Evolutionary conservation across 345 rosid genomes (phyloP), one percentile per base, ranked within the genome.

Genomic region (Clarkia xantiana): DNA sequence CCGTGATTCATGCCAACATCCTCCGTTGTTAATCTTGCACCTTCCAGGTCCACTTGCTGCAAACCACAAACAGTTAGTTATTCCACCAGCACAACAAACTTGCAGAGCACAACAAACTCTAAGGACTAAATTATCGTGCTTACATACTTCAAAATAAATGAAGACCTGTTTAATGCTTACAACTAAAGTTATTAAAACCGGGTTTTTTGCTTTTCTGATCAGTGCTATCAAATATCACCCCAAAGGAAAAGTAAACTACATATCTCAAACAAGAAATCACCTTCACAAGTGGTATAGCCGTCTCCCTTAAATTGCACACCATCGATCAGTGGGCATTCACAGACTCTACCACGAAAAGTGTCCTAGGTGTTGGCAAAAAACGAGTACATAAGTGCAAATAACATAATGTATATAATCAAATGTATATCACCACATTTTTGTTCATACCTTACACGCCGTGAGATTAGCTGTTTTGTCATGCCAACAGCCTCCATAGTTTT

Each of bases 271-370:
- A 29, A 29, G 36, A 29, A 29, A 29, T 29, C 9, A 87, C 99
- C 86, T 79, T 87, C 95, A 75, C 99, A 91, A 40, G 77, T 77
- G 68, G 66, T 81, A 68, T 91, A 91, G 60, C 96, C 98, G 66
- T 91, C 96, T 68, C 98, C 96, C 66, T 72, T 91, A 66, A 91
- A 91, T 71, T 71, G 84, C 68, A 91, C 88, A 40, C 94, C 98
- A 78, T 86, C 83, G 40, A 91, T 87, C 52, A 76, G 43, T 47
- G 98, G 96, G 49, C 98, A 91, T 52, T 76, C 95, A 40, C 98
- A 91, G 49, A 86, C 90, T 58, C 78, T 79, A 53, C 98, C 98
- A 52, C 98, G 94, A 55, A 91, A 91, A 11, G 98, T 91, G 69
- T 91, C 98, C 98, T 91, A 29, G 36, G 5, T 29, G 36, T 29